Base-by-base conservation (phyloP, 371 early-diverging fungal species). In the Mortierella sp. region DNA sequence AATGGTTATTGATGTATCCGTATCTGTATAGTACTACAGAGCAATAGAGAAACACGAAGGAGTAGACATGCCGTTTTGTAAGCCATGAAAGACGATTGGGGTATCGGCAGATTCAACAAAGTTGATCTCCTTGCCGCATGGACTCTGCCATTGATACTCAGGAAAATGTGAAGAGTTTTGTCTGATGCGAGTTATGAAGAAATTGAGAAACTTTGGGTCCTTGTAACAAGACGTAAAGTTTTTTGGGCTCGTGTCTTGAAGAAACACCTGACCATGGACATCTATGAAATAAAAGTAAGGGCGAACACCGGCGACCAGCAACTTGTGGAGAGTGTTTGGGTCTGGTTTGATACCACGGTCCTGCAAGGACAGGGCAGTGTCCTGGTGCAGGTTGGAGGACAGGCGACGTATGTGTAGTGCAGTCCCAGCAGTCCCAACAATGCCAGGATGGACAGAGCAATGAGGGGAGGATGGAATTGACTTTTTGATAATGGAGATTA, bases 261-360 rank as follows among this genome's bases (percentile, higher is more conserved):
- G 68, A 55, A 81, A 81, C n/a, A 81, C 63, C 11, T 76, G 83
- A 28, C 83, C 83, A 45, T 81, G 76, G 30, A 81, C 60, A 32
- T 81, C 83, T 47, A 81, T 69, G 45, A 60, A 76, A 54, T 81
- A 81, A 59, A 81, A 81, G 51, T 81, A 81, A 1, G 83, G 77
- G 1, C 83, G 83, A 10, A 76, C 66, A 30, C 62, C 54, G 6
- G 62, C 63, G 20, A 57, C 54, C n/a, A 28, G 55, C 11, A 81
- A 54, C 5, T 52, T 66, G 0, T 20, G 8, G 22, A 76, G 28
- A 0, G 55, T 39, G 11, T 45, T 6, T 0, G 28, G 61, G 54
- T 61, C 70, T 9, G 83, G 83, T 8, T 14, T 9, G 5, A 32
- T 47, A 8, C 80, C 80, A n/a, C 72, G 70, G 51, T 81, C 75